phyloP scores from a whole-genome alignment of 2,329 filamentous ascomycete species.

The Colletotrichum sp. region DNA sequence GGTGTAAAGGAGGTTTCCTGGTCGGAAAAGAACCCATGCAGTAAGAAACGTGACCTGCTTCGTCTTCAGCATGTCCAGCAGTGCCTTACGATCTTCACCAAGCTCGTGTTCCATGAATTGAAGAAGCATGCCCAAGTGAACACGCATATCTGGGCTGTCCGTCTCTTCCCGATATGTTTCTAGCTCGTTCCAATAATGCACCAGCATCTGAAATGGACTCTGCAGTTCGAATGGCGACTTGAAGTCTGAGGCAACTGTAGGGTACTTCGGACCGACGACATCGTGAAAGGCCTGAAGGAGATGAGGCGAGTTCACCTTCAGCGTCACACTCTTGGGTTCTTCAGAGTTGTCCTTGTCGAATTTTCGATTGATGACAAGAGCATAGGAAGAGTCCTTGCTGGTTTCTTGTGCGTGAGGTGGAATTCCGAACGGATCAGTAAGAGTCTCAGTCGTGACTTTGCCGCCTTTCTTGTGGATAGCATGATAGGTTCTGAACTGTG shows the following conservation, averaged over 20 bases:
- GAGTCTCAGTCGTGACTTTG: conserved; percentile 18
- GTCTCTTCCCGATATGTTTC: conserved; percentile 24
- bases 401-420: not conserved
- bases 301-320: conserved; percentile 30
- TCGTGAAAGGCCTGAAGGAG: conserved; percentile 30
- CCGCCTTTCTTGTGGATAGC: conserved; percentile 20
- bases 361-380: conserved; percentile 27
- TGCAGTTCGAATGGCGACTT: conserved; percentile 26
- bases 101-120: conserved; percentile 33
- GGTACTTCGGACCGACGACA: conserved; percentile 24
- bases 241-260: conserved; percentile 29
- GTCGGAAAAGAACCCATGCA: conserved; percentile 30
- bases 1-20: conserved; percentile 29
- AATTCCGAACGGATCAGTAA: conserved; percentile 26
- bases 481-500: conserved; percentile 31
- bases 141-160: not conserved
- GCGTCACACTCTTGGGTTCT: conserved; percentile 21
- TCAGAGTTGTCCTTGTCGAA: conserved; percentile 1
- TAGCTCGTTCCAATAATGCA: conserved; percentile 31
- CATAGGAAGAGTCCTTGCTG: conserved; percentile 26
- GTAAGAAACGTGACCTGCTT: conserved; percentile 28
- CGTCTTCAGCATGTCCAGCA: conserved; percentile 28
- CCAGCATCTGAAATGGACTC: conserved; percentile 29
- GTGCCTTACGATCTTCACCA: conserved; percentile 22
- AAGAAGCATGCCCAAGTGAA: conserved; percentile 31